These are phyloP conservation scores for Fusarium zealandicum DNA, from an alignment of 2,329 filamentous ascomycete genomes.

Conservation along the genomic window DNA sequence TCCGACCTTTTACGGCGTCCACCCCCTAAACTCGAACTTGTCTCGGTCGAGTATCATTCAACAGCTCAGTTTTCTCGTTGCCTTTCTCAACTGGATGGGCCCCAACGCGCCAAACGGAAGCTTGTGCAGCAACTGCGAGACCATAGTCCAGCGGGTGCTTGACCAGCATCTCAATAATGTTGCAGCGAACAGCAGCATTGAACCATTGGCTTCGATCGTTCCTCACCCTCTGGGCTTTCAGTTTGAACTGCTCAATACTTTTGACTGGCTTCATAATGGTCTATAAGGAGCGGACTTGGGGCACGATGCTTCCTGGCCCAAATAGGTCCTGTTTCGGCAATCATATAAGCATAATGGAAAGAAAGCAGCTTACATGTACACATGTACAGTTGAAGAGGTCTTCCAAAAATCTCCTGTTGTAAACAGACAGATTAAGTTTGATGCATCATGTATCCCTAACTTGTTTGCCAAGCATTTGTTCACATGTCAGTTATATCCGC, in stretches of 20 bases:
- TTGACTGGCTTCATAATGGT: constrained; percentile 35
- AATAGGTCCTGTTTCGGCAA: too few species aligned
- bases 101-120: constrained; percentile 56
- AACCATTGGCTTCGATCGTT: constrained; percentile 44
- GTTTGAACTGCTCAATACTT: constrained; percentile 58
- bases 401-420: too few species aligned
- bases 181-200: constrained; percentile 25
- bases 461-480: too few species aligned
- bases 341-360: too few species aligned
- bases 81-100: constrained; percentile 59
- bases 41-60: constrained; percentile 59
- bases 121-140: constrained; percentile 54
- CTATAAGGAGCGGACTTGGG: neutral
- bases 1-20: constrained; percentile 47
- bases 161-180: constrained; percentile 56
- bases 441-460: too few species aligned
- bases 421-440: too few species aligned
- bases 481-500: too few species aligned
- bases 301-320: too few species aligned
- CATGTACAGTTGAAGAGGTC: too few species aligned
- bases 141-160: constrained; percentile 57
- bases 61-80: constrained; percentile 58
- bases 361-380: too few species aligned
- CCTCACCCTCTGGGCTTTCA: constrained; percentile 48
- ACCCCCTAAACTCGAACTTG: constrained; percentile 45